Conservation (phyloP, 768 basidiomycete genomes). For the Amanita muscaria region DNA sequence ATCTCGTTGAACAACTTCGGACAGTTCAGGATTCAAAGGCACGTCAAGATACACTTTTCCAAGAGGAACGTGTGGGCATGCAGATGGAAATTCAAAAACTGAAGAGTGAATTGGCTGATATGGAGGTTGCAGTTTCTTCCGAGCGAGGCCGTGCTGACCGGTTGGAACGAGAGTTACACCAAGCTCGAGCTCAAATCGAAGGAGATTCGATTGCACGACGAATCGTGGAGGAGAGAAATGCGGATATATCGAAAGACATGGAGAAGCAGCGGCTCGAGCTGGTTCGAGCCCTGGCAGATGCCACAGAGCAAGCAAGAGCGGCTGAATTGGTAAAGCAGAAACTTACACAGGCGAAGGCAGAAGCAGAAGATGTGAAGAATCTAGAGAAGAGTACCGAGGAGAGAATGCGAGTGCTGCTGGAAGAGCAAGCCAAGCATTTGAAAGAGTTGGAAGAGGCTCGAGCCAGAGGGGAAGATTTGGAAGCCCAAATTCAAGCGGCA, state of each 20-base stretch:
- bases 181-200: conserved; percentile 54
- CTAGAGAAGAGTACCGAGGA: conserved; percentile 56
- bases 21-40: conserved; percentile 46
- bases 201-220: conserved; percentile 52
- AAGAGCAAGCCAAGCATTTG: conserved; percentile 68
- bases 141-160: conserved; percentile 47
- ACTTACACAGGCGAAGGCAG: conserved; percentile 47
- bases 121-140: conserved; percentile 25
- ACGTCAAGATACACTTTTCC: conserved; percentile 47
- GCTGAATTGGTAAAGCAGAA: conserved; percentile 58
- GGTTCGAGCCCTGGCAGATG: conserved; percentile 53
- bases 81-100: conserved; percentile 52
- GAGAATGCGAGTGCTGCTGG: conserved; percentile 57
- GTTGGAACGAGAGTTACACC: conserved; percentile 57
- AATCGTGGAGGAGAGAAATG: conserved; percentile 57
- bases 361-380: conserved; percentile 60
- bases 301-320: conserved; percentile 52
- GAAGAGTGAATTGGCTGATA: conserved; percentile 32
- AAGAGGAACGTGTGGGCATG: conserved; percentile 47
- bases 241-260: conserved; percentile 44
- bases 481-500: conserved; percentile 64
- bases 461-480: conserved; percentile 62
- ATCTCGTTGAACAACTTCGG: conserved; percentile 61
- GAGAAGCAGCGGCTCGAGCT: conserved; percentile 48
- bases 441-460: conserved; percentile 70